Base-by-base conservation (phyloP, 306 rosid genomes). In the Quercus bicolor region DNA sequence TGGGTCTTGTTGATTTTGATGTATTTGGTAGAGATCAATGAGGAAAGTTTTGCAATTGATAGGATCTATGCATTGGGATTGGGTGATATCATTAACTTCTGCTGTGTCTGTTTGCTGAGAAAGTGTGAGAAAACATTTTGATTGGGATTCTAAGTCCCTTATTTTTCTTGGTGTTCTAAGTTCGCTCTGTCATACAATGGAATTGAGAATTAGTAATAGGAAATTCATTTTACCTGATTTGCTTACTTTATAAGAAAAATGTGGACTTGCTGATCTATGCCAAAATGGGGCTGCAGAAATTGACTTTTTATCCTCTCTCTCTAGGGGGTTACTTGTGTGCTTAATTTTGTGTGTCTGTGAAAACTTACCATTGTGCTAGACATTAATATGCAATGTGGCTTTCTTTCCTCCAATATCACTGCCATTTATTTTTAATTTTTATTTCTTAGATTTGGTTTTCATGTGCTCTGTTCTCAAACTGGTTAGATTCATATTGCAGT, bases 31-130 rank as follows among this genome's bases (percentile, higher is more conserved):
- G 5, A 56, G 54, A 73, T 28, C 51, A 64, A 65, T 53, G 66
- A 13, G 73, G 43, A 56, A 57, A 72, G 23, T 43, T 7, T 72
- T 83, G 37, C 71, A 80, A 83, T 77, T 61, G n/a, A 74, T 68
- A 74, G 72, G 78, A 79, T 86, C 75, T 51, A 70, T 81, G 78
- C 52, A 33, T 45, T 77, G 28, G 6, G 72, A 66, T 75, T 54
- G 53, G 72, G 78, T 29, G 24, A 60, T 31, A 74, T 81, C 9
- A n/a, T 70, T 51, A 14, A 15, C 52, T 73, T 78, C 55, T 66
- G 48, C 45, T 83, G 34, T 77, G 74, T 74, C 53, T 77, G 64
- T 78, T 78, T 79, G 82, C 66, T 78, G 56, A 76, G 82, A 70
- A 80, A 76, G 72, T 80, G 81, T 59, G 29, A 72, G 80, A 56